Evolutionary conservation across 2,329 filamentous ascomycete genomes (phyloP), one percentile per base, ranked within the genome.

Genomic region (Beauveria sp.): DNA sequence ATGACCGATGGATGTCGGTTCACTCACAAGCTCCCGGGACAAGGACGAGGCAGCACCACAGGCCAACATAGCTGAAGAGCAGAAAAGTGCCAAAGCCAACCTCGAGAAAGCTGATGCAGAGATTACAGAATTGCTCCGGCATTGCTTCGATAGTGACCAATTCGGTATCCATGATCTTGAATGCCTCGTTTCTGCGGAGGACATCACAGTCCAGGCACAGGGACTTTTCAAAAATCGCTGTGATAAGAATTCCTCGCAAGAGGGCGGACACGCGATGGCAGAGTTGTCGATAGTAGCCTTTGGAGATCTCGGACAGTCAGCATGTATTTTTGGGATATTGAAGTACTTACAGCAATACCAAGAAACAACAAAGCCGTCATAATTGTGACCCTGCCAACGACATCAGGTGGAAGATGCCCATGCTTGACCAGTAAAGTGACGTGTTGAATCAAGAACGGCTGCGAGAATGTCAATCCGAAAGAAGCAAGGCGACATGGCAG

Each of bases 71-170:
- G 12, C 10, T 28, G n/a, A 20, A n/a, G 38, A 61, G 50, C 8
- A 61, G 28, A 30, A 30, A 53, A 4, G 46, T 61, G 30, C 58
- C 58, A 18, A 55, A 24, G 18, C 40, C n/a, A n/a, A 61, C n/a
- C 28, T 61, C 51, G 28, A 50, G 22, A 34, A 47, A 30, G 18
- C 50, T 26, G 16, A 52, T 22, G 40, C 28, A 40, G 14, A 61
- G 24, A 4, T 55, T 43, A 18, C 45, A 45, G 12, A 55, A n/a
- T 6, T 22, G 58, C 2, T 28, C n/a, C 16, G 52, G 50, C 20
- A 55, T 38, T n/a, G 40, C 50, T 43, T 55, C 58, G 9, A 61
- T 38, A 16, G 16, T 18, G 14, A 30, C 9, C 26, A 61, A 18
- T 7, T 55, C 30, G 22, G 20, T 49, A 1, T 30, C 38, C 12